Evolutionary conservation across 345 rosid genomes (phyloP).

Genomic region (Citropsis articulata): DNA sequence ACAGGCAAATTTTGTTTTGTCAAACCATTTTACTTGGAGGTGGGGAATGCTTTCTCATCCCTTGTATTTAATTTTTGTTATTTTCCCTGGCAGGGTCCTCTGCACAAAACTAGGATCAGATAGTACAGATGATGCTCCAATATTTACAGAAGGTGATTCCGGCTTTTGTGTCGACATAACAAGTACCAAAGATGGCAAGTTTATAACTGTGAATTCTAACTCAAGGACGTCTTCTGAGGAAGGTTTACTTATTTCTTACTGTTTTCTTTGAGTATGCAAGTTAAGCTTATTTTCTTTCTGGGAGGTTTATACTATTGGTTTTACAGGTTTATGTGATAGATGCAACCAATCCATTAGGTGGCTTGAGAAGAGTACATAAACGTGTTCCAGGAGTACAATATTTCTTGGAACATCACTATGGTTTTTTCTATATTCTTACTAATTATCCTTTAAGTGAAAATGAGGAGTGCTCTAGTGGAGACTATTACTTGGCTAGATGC

Average conservation of each 20-base stretch:
- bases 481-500: slow-evolving; percentile 62
- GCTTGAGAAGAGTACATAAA: slow-evolving; percentile 51
- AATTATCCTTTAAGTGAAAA: slow-evolving; percentile 54
- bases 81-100: slow-evolving; percentile 52
- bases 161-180: slow-evolving; percentile 86
- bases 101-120: slow-evolving; percentile 52
- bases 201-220: slow-evolving; percentile 88
- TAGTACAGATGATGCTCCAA: slow-evolving; percentile 31
- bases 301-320: slow-evolving; percentile 22
- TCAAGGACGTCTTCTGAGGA: slow-evolving; percentile 97
- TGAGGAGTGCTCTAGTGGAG: slow-evolving; percentile 36
- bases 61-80: slow-evolving; percentile 5
- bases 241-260: slow-evolving; percentile 43
- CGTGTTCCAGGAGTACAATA: slow-evolving; percentile 64
- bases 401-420: slow-evolving; percentile 80
- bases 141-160: slow-evolving; percentile 62
- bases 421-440: slow-evolving; percentile 67
- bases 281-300: not conserved
- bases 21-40: slow-evolving; percentile 1
- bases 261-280: slow-evolving; percentile 3
- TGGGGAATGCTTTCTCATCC: slow-evolving; percentile 2
- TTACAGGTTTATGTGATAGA: slow-evolving; percentile 72
- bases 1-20: slow-evolving; percentile 40
- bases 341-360: slow-evolving; percentile 46
- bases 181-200: slow-evolving; percentile 93